Percentiles rank a stretch among this genome's conserved stretches.
phyloP scores from a whole-genome alignment of 148 eudicot species.

The Mesembryanthemum crystallinum region DNA sequence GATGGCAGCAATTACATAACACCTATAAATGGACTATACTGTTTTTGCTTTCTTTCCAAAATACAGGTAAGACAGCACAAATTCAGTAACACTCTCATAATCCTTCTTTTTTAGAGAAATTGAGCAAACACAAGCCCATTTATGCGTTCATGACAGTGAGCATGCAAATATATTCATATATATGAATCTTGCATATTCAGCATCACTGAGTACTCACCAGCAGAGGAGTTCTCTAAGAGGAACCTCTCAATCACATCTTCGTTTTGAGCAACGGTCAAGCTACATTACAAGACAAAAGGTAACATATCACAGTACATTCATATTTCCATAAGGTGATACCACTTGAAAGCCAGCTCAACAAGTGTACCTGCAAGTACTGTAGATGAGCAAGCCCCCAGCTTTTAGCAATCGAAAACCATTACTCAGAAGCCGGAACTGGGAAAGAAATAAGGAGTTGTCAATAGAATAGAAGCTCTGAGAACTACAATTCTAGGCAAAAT shows the following conservation, averaged over 20 bases:
- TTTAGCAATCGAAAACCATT: conserved; percentile 89
- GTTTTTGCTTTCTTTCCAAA: too few species aligned
- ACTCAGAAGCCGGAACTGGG: conserved; percentile 78
- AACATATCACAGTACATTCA: background rate
- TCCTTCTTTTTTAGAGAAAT: background rate
- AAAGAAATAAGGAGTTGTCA: conserved; percentile 6
- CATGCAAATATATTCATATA: too few species aligned
- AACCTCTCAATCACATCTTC: conserved; percentile 88
- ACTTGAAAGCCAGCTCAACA: background rate
- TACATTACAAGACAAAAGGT: conserved; percentile 31
- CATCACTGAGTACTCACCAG: conserved; percentile 45
- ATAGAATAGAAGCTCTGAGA: background rate
- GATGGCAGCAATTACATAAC: too few species aligned
- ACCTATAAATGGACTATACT: too few species aligned
- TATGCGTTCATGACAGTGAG: background rate
- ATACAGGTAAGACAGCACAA: too few species aligned
- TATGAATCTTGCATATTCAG: conserved; percentile 5
- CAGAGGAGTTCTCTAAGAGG: conserved; percentile 59
- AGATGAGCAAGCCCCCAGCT: conserved; percentile 82
- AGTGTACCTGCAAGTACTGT: conserved; percentile 95
- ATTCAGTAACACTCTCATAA: too few species aligned
- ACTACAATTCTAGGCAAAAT: background rate
- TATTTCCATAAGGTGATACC: background rate
- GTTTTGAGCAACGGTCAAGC: conserved; percentile 92
- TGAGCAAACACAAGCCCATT: background rate